Evolutionary conservation across 2,329 filamentous ascomycete species (phyloP), one percentile per base, ranked within the genome.

Genomic region (Dactylellina leptospora): DNA sequence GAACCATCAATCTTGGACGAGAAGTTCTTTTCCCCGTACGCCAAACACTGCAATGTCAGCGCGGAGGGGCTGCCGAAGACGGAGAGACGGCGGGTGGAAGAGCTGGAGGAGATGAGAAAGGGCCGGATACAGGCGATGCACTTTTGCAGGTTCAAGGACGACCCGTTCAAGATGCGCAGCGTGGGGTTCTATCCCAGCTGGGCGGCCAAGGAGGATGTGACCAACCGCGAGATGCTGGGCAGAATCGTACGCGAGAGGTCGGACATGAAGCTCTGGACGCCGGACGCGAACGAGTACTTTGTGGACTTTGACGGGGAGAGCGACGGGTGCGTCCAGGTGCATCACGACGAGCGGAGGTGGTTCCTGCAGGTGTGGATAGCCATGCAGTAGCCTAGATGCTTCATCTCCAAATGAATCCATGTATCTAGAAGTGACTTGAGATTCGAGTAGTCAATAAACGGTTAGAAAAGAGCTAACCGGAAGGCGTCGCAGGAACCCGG

Each of bases 271-370:
- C 28, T 6, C 25, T 53, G n/a, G 8, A 36, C 38, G 3, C 48
- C 48, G 18, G 47, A 10, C 3, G 30, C 4, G 4, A 30, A 18
- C 4, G 28, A 13, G 28, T 53, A 53, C 16, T 33, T 11, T 5
- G 48, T 53, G 27, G 48, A 53, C 18, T 22, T 53, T 18, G 6
- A 36, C 22, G 48, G 48, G 6, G 48, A 18, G 4, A 36, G 28
- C 18, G 48, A 53, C 6, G 13, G 13, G 13, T 11, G 18, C 13
- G 18, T 40, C 16, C 25, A 30, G 9, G n/a, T n/a, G n/a, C 48
- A 48, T 64, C 23, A 44, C 6, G 30, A 50, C 18, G 36, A 55
- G 28, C 38, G 38, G n/a, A 42, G 48, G 25, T 53, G 48, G 59
- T 33, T 44, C 30, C 47, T 53, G 48, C 48, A 53, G 48, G n/a